These are phyloP conservation scores for Sedum album DNA, from an alignment of 164 flowering plant genomes.

Conservation along the genomic window DNA sequence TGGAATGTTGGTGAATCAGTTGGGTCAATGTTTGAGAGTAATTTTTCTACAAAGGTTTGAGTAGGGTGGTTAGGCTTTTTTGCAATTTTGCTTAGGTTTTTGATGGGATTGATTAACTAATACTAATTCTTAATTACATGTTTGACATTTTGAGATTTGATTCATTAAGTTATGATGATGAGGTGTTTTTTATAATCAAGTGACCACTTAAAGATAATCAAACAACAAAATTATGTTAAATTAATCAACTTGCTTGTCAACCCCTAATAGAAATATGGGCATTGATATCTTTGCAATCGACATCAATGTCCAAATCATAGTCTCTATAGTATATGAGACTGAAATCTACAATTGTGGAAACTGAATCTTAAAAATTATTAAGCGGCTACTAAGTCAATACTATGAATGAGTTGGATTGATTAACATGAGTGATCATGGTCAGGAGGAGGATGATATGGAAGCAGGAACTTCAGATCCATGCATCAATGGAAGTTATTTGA, in stretches of 20 bases:
- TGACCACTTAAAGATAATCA: neutral
- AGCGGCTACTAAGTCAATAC: too few relatives aligned
- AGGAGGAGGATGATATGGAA: conserved; percentile 16
- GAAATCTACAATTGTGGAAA: too few relatives aligned
- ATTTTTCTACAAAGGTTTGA: neutral
- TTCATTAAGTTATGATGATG: neutral
- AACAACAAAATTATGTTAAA: neutral
- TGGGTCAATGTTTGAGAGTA: neutral
- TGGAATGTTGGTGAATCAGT: neutral
- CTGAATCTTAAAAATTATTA: too few relatives aligned
- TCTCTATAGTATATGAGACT: too few relatives aligned
- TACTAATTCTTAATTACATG: neutral
- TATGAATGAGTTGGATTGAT: neutral
- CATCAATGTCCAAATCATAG: too few relatives aligned
- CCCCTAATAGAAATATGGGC: neutral
- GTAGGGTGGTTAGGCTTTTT: neutral
- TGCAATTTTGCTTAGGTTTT: neutral
- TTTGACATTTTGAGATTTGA: neutral
- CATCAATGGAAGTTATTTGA: neutral
- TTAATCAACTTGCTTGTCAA: neutral
- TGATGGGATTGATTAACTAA: neutral
- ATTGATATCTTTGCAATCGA: neutral
- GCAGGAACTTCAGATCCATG: conserved; percentile 2
- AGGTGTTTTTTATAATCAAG: neutral
- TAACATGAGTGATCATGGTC: neutral